phyloP scores from a whole-genome alignment of 768 basidiomycete species.

The Naganishia vishniacii region DNA sequence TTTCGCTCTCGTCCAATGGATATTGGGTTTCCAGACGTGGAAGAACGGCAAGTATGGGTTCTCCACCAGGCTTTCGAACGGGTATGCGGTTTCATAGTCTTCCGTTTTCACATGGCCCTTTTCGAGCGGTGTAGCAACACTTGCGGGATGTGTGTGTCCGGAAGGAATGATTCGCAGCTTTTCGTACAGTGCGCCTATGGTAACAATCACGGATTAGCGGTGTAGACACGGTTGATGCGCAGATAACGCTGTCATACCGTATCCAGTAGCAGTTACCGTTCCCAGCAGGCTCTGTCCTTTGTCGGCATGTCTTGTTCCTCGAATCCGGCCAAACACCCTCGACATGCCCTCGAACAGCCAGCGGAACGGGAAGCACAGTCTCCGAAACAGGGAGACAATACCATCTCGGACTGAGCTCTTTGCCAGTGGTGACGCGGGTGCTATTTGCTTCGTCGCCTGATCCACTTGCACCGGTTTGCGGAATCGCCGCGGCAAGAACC shows the following conservation, averaged over 20 bases:
- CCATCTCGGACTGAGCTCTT: not conserved
- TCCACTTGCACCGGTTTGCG: constrained; percentile 35
- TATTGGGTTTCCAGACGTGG: constrained; percentile 85
- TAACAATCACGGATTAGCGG: not conserved
- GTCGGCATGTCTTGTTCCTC: not conserved
- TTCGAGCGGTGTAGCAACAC: constrained; percentile 52
- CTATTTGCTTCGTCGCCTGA: not conserved
- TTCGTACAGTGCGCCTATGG: constrained; percentile 21
- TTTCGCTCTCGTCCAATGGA: constrained; percentile 54
- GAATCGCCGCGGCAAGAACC: constrained; percentile 49
- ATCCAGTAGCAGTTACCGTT: not conserved
- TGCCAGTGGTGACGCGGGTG: not conserved
- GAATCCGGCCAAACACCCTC: not conserved
- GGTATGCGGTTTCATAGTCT: not conserved
- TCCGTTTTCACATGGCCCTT: constrained; percentile 28
- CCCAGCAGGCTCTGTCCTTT: constrained; percentile 17
- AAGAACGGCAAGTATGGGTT: constrained; percentile 75
- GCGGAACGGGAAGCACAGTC: not conserved
- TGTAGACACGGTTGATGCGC: too few species aligned
- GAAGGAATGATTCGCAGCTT: constrained; percentile 26
- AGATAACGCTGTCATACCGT: too few species aligned
- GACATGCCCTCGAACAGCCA: not conserved
- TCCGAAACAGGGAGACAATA: not conserved
- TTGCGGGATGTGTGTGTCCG: constrained; percentile 59
- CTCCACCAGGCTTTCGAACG: constrained; percentile 28